Evolutionary conservation across 495 filamentous ascomycete genomes (phyloP).

Genomic region (Bathelium albidoporum): DNA sequence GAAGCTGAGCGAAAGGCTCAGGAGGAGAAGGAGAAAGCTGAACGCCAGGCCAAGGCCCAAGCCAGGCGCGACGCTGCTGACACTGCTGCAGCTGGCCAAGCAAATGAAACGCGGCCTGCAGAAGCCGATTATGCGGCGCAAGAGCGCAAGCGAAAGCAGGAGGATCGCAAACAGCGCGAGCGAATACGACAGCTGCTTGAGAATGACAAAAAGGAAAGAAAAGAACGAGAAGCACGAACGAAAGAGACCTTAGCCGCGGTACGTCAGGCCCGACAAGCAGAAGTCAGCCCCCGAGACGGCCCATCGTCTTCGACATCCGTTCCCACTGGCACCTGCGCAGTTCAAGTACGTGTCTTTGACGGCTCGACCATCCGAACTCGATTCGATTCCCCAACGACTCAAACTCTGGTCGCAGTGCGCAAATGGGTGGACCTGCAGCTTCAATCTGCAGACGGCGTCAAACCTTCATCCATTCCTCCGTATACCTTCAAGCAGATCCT

Average conservation of each 20-base stretch:
- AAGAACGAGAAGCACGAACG: constrained; percentile 39
- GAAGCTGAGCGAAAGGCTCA: constrained; percentile 12
- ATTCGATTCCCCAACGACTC: constrained; percentile 46
- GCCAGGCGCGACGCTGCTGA: constrained; percentile 14
- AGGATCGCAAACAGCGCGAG: constrained; percentile 26
- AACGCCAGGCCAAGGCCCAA: constrained; percentile 9
- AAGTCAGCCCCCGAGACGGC: background rate
- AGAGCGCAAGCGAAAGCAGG: constrained; percentile 22
- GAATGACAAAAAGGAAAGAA: constrained; percentile 52
- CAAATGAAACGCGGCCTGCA: constrained; percentile 11
- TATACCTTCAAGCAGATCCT: constrained; percentile 82
- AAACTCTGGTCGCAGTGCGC: constrained; percentile 63
- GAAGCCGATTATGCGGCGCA: constrained; percentile 11
- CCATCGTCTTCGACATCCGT: background rate
- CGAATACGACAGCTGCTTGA: constrained; percentile 29
- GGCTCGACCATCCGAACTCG: constrained; percentile 63
- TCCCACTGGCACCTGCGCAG: constrained; percentile 37
- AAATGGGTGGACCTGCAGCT: constrained; percentile 60
- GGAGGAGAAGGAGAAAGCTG: constrained; percentile 17
- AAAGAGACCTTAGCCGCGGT: constrained; percentile 29
- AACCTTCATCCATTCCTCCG: constrained; percentile 34
- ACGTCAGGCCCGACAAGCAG: constrained; percentile 4
- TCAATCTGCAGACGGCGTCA: constrained; percentile 15
- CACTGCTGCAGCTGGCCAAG: constrained; percentile 6
- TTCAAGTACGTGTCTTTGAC: constrained; percentile 80